Percentiles rank a stretch among this genome's conserved stretches.
Evolutionary conservation across 768 basidiomycete species (phyloP).

Genomic region (Kwoniella sp.): DNA sequence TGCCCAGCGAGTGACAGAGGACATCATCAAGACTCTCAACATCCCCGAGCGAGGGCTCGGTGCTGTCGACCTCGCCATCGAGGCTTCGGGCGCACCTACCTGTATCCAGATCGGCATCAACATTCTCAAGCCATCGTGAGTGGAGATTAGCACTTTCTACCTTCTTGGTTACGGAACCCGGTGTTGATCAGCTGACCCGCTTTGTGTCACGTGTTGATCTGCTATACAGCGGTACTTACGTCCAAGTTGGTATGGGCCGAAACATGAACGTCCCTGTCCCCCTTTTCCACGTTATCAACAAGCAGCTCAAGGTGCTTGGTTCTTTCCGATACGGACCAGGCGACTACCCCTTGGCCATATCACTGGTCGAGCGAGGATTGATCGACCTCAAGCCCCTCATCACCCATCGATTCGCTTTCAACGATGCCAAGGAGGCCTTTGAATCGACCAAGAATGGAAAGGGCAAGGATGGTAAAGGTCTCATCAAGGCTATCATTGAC

Average conservation of each 20-base stretch:
- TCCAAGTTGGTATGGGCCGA: constrained; percentile 83
- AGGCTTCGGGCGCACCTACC: constrained; percentile 87
- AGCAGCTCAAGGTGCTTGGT: constrained; percentile 81
- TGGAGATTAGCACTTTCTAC: no score
- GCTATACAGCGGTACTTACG: constrained; percentile 48
- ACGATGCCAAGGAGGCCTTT: constrained; percentile 77
- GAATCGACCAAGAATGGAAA: constrained; percentile 73
- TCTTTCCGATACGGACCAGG: constrained; percentile 67
- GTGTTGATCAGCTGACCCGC: background rate
- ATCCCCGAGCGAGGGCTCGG: constrained; percentile 71
- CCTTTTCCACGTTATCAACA: constrained; percentile 67
- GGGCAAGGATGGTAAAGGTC: constrained; percentile 72
- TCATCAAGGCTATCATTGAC: constrained; percentile 28
- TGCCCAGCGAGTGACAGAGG: constrained; percentile 17
- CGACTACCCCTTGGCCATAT: constrained; percentile 67
- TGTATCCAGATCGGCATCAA: constrained; percentile 83
- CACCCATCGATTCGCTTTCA: constrained; percentile 64
- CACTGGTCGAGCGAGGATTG: constrained; percentile 75
- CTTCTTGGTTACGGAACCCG: no score
- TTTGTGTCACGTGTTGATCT: background rate
- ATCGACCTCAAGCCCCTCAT: constrained; percentile 85
- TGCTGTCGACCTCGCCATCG: constrained; percentile 80
- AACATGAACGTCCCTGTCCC: constrained; percentile 70
- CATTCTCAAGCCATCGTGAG: constrained; percentile 67
- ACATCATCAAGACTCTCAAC: constrained; percentile 60